Percentiles rank a stretch among this genome's conserved stretches.
These are phyloP conservation scores for Pyricularia sp. DNA, from an alignment of 2,329 filamentous ascomycete species.

Conservation along the genomic window DNA sequence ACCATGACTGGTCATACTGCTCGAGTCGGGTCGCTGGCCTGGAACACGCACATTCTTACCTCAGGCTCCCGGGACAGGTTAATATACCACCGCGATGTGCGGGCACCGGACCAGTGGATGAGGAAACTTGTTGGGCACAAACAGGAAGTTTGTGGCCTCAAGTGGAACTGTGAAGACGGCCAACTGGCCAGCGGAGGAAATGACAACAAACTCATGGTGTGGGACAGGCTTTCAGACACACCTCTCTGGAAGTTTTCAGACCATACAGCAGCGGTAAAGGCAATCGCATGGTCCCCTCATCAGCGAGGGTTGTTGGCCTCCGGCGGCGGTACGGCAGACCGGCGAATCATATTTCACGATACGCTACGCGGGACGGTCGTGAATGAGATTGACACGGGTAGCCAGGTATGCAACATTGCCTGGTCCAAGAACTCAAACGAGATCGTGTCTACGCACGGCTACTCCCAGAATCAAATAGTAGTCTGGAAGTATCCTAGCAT, in stretches of 20 bases:
- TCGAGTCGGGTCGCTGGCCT: conserved; percentile 84
- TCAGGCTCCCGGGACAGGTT: conserved; percentile 87
- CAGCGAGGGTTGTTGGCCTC: conserved; percentile 89
- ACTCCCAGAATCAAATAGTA: conserved; percentile 96
- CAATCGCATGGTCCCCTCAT: conserved; percentile 95
- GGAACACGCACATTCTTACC: conserved; percentile 96
- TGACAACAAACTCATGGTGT: conserved; percentile 97
- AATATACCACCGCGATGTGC: conserved; percentile 92
- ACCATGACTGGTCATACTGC: conserved; percentile 97
- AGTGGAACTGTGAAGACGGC: conserved; percentile 93
- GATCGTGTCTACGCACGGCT: conserved; percentile 92
- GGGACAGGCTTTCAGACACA: conserved; percentile 89
- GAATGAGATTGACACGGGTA: conserved; percentile 90
- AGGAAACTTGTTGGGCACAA: conserved; percentile 86
- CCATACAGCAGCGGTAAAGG: conserved; percentile 92
- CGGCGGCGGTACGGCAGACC: conserved; percentile 87
- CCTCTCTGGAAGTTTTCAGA: conserved; percentile 90
- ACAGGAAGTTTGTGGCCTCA: conserved; percentile 91
- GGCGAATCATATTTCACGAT: conserved; percentile 97
- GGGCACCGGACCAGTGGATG: conserved; percentile 81
- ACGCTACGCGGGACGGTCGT: conserved; percentile 69
- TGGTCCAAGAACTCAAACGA: conserved; percentile 98
- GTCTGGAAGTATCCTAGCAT: conserved; percentile 99
- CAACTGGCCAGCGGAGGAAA: conserved; percentile 93
- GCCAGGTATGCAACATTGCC: conserved; percentile 95